A percentile compares a stretch with the other conserved stretches of the same genome.
Conservation (phyloP, 192 early-diverging fungal species). For the Paraglomus occultum region DNA sequence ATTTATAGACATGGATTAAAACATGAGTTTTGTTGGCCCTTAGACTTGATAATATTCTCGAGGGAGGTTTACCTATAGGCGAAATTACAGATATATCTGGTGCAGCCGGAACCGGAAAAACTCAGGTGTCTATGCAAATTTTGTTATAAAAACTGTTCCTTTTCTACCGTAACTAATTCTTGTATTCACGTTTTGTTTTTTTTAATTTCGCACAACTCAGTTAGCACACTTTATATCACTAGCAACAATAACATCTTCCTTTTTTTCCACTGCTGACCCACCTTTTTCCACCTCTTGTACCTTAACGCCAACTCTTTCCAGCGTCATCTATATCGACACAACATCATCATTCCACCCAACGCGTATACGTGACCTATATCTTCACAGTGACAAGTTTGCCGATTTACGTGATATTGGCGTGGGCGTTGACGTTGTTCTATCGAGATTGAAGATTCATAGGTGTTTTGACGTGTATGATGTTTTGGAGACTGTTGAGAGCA, state of each 20-base stretch:
- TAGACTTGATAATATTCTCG: slow-evolving; percentile 23
- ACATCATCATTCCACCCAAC: not conserved
- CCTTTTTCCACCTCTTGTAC: too few species aligned
- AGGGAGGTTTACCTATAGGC: slow-evolving; percentile 21
- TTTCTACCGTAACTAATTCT: not conserved
- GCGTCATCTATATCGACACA: slow-evolving; percentile 28
- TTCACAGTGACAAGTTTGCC: slow-evolving; percentile 10
- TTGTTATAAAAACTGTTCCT: too few species aligned
- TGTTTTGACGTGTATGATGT: slow-evolving; percentile 4
- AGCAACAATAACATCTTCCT: too few species aligned
- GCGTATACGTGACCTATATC: not conserved
- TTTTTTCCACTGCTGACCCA: too few species aligned
- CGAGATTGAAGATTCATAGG: not conserved
- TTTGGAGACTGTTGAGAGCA: not conserved
- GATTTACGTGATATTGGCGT: not conserved
- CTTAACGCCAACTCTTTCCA: not conserved
- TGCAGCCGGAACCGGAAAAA: slow-evolving; percentile 24
- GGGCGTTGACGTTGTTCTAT: not conserved
- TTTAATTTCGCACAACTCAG: too few species aligned
- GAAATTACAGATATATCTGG: slow-evolving; percentile 28
- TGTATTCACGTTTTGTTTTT: too few species aligned
- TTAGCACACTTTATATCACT: too few species aligned
- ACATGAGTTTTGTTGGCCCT: not conserved
- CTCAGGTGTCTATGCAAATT: slow-evolving; percentile 15
- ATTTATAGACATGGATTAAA: not conserved